These are phyloP conservation scores for Gossypium trilobum DNA, from an alignment of 441 rosid species.

Conservation along the genomic window DNA sequence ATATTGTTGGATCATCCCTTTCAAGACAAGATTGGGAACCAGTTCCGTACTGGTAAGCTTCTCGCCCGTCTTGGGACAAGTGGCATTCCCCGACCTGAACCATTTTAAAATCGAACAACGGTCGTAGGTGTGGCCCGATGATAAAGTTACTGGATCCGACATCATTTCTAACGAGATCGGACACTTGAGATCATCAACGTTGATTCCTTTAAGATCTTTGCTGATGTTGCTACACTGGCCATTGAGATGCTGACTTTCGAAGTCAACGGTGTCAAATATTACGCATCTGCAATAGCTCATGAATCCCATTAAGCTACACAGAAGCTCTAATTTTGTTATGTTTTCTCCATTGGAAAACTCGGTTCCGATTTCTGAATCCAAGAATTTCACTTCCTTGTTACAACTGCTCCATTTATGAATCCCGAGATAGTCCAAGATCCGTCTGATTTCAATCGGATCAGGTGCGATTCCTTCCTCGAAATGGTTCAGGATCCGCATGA, in stretches of 20 bases:
- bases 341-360: constrained; percentile 27
- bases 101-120: constrained; percentile 58
- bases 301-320: constrained; percentile 51
- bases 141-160: constrained; percentile 63
- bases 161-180: constrained; percentile 72
- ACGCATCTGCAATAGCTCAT: constrained; percentile 55
- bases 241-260: constrained; percentile 15
- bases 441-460: constrained; percentile 21
- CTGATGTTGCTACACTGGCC: background rate
- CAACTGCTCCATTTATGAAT: constrained; percentile 57
- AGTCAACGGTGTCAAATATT: constrained; percentile 34
- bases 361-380: constrained; percentile 39
- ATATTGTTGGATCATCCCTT: constrained; percentile 44
- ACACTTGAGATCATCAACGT: constrained; percentile 56
- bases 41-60: constrained; percentile 32
- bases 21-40: constrained; percentile 45
- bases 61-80: constrained; percentile 69
- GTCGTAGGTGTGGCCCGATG: constrained; percentile 72
- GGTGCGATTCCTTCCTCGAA: constrained; percentile 45
- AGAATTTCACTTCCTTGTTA: constrained; percentile 40
- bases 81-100: constrained; percentile 57
- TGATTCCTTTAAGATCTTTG: constrained; percentile 24
- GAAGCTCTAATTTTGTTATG: constrained; percentile 22
- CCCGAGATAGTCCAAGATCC: constrained; percentile 42
- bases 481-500: constrained; percentile 31